Percentiles rank a stretch among this genome's conserved stretches.
These are phyloP conservation scores for Trametes cubensis DNA, from an alignment of 768 basidiomycete genomes.

Conservation along the genomic window DNA sequence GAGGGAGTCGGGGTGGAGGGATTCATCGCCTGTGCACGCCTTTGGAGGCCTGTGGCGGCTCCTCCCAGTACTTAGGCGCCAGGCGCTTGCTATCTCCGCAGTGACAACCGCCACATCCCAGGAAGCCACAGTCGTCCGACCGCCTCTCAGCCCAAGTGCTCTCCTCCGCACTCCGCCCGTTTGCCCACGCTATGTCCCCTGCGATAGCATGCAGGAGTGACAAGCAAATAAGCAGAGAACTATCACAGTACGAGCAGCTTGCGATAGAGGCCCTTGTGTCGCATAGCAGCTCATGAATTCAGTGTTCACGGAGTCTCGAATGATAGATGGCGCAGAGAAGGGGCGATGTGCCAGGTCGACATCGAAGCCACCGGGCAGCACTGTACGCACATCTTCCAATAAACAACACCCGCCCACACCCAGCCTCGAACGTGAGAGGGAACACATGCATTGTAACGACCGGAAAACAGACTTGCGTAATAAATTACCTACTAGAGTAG, in stretches of 20 bases:
- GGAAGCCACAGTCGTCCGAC: constrained; percentile 4
- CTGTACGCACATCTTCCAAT: too few species aligned
- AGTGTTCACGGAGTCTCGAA: too few species aligned
- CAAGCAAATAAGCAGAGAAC: too few species aligned
- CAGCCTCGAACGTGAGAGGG: background rate
- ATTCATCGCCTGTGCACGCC: constrained; percentile 5
- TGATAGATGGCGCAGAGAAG: too few species aligned
- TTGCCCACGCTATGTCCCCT: background rate
- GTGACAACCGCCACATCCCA: constrained; percentile 7
- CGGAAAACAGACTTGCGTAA: constrained; percentile 10
- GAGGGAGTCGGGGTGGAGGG: background rate
- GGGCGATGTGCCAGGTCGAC: too few species aligned
- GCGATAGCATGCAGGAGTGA: background rate
- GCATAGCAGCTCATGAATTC: too few species aligned
- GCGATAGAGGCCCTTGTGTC: too few species aligned
- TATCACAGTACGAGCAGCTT: too few species aligned
- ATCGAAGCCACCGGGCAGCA: too few species aligned
- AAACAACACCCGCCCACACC: too few species aligned
- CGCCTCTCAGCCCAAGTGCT: background rate
- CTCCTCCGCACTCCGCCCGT: background rate
- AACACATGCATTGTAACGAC: constrained; percentile 8
- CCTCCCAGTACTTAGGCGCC: background rate
- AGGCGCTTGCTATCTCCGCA: background rate
- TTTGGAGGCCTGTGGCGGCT: constrained; percentile 4
- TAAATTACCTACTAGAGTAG: constrained; percentile 21